phyloP scores from a whole-genome alignment of 306 rosid species.

The Cucurbita maxima region DNA sequence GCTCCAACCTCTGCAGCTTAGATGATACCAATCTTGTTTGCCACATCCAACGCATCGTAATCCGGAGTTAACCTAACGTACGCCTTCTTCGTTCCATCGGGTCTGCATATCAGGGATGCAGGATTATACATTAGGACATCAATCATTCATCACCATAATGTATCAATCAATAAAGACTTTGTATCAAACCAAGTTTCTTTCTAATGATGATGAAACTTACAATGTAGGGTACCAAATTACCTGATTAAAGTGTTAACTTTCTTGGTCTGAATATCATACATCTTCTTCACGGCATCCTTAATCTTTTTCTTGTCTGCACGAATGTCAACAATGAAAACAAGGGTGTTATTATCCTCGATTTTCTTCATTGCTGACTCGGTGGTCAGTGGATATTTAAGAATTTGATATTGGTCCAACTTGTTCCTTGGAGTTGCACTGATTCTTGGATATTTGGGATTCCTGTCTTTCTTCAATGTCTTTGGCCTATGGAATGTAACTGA shows the following conservation, averaged over 20 bases:
- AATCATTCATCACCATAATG: not conserved
- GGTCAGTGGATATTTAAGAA: conserved; percentile 63
- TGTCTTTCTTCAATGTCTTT: conserved; percentile 7
- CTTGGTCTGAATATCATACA: conserved; percentile 8
- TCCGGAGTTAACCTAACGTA: conserved; percentile 4
- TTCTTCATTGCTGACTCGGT: conserved; percentile 42
- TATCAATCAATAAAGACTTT: not conserved
- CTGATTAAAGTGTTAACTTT: conserved; percentile 6
- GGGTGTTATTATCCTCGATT: conserved; percentile 8
- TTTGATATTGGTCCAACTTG: conserved; percentile 83
- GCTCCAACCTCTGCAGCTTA: not conserved
- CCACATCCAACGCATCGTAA: conserved; percentile 4
- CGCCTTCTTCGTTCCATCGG: conserved; percentile 1
- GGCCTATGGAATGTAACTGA: conserved; percentile 8
- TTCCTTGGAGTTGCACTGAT: conserved; percentile 76
- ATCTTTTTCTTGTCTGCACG: conserved; percentile 65
- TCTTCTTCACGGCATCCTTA: conserved; percentile 4
- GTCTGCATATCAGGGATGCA: not conserved
- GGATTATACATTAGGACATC: not conserved
- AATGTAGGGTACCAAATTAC: not conserved
- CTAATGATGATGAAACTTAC: not conserved
- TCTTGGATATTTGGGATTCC: conserved; percentile 53
- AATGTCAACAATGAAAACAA: conserved; percentile 66
- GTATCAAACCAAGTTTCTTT: not conserved
- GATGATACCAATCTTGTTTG: conserved; percentile 4